phyloP scores from a whole-genome alignment of 768 basidiomycete genomes.

The Brasilioporus rufonigricans region DNA sequence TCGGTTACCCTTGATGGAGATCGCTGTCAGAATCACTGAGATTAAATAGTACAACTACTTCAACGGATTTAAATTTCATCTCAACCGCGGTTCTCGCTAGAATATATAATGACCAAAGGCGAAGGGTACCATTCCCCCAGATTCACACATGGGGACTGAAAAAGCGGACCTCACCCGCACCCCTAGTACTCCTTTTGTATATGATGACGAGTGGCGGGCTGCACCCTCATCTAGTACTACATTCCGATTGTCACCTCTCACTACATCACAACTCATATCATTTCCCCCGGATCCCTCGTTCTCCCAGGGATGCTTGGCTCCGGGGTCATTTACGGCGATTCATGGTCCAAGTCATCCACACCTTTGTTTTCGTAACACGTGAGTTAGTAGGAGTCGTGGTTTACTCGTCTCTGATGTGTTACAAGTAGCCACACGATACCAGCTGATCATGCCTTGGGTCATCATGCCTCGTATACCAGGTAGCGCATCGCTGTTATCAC shows the following conservation, averaged over 20 bases:
- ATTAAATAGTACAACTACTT: no score
- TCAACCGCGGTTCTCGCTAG: no score
- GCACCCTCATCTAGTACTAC: neutral
- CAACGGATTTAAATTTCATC: no score
- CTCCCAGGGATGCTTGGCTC: no score
- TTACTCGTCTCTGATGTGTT: neutral
- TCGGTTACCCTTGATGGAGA: no score
- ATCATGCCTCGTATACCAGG: neutral
- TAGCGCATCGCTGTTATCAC: neutral
- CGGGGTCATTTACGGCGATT: no score
- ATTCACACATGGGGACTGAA: neutral
- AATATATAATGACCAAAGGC: neutral
- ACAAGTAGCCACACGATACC: neutral
- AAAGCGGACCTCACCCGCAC: neutral
- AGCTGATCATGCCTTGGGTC: neutral
- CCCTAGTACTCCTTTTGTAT: no score
- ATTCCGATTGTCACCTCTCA: no score
- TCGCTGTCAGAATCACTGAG: no score
- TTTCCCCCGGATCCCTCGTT: no score
- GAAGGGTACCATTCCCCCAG: neutral
- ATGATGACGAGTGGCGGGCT: neutral
- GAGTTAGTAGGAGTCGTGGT: neutral
- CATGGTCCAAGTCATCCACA: neutral
- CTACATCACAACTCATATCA: no score
- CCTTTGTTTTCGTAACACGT: neutral